phyloP scores from a whole-genome alignment of 768 basidiomycete genomes.

The Mycena galopus region DNA sequence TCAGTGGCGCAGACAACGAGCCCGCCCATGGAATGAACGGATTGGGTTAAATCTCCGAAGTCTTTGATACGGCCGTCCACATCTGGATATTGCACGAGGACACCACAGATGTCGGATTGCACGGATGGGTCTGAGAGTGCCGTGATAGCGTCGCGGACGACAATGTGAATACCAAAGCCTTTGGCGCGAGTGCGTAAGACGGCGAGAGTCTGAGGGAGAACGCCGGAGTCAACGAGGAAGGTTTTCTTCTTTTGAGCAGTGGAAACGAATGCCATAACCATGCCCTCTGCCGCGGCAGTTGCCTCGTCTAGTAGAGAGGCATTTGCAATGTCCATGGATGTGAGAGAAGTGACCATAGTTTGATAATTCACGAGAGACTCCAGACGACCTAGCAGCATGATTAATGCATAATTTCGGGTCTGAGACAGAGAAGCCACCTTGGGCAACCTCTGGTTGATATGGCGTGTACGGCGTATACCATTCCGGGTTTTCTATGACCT shows the following conservation, averaged over 20 bases:
- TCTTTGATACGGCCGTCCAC: slow-evolving; percentile 87
- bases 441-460: slow-evolving; percentile 98
- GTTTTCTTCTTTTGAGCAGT: slow-evolving; percentile 79
- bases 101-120: slow-evolving; percentile 80
- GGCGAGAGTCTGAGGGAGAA: slow-evolving; percentile 89
- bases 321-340: slow-evolving; percentile 95
- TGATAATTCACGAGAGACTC: slow-evolving; percentile 98
- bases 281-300: slow-evolving; percentile 94
- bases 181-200: slow-evolving; percentile 93
- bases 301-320: slow-evolving; percentile 96
- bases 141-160: slow-evolving; percentile 71
- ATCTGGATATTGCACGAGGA: slow-evolving; percentile 95
- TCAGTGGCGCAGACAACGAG: slow-evolving; percentile 92
- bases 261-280: slow-evolving; percentile 92
- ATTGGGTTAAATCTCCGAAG: slow-evolving; percentile 72
- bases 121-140: slow-evolving; percentile 66
- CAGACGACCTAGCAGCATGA: slow-evolving; percentile 79
- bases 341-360: slow-evolving; percentile 95
- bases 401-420: slow-evolving; percentile 21
- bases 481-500: slow-evolving; percentile 95
- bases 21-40: slow-evolving; percentile 81
- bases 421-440: slow-evolving; percentile 67
- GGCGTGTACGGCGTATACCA: slow-evolving; percentile 99
- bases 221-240: slow-evolving; percentile 88
- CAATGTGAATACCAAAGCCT: slow-evolving; percentile 91